Percentiles rank a stretch among this genome's conserved stretches.
These are phyloP conservation scores for Camellia oleifera DNA, from an alignment of 179 eudicot genomes.

Conservation along the genomic window DNA sequence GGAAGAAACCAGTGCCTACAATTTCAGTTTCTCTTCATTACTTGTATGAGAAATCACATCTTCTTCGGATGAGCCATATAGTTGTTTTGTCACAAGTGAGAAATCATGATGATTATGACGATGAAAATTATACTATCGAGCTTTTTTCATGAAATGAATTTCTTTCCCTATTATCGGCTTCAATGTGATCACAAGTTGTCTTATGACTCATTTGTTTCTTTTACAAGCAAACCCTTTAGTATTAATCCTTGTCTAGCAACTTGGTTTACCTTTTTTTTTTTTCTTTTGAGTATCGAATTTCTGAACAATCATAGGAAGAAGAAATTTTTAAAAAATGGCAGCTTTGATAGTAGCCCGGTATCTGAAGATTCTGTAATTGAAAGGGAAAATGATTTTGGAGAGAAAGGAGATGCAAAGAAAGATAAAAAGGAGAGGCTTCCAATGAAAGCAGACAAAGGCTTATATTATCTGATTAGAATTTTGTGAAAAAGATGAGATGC, in stretches of 20 bases:
- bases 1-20: slow-evolving; percentile 12
- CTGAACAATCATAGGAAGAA: background rate
- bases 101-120: background rate
- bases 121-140: background rate
- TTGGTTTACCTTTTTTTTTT: background rate
- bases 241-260: background rate
- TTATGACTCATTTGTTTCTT: background rate
- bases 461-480: slow-evolving; percentile 1
- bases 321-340: background rate
- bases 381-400: slow-evolving; percentile 4
- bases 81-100: background rate
- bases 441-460: background rate
- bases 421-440: slow-evolving; percentile 6
- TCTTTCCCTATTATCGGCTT: background rate
- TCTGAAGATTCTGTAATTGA: background rate
- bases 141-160: background rate
- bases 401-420: slow-evolving; percentile 4
- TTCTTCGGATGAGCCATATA: background rate
- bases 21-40: background rate
- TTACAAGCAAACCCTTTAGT: background rate
- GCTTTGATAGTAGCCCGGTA: background rate
- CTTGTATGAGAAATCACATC: background rate
- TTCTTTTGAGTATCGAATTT: background rate
- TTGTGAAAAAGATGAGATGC: background rate
- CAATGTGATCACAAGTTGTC: background rate